Evolutionary conservation across 177 flowering plant species (phyloP).

Genomic region (Vitis hybrid): DNA sequence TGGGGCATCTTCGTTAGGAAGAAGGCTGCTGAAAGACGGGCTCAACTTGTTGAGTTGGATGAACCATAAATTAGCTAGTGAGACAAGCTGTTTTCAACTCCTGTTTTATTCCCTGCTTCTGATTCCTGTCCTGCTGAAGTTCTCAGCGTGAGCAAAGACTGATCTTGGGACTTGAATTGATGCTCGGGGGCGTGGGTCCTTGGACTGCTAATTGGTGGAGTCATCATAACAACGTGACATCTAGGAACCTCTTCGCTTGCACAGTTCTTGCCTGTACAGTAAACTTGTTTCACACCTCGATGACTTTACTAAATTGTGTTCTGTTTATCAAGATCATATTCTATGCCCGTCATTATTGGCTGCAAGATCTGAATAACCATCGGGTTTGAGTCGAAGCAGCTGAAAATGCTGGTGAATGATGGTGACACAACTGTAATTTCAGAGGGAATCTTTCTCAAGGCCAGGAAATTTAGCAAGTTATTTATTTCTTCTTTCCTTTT

Average conservation of each 20-base stretch:
- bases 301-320: neutral
- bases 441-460: neutral
- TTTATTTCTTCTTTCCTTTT: no score
- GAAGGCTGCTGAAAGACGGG: conserved; percentile 89
- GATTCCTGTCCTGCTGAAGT: neutral
- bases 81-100: neutral
- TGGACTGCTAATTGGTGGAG: neutral
- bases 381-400: neutral
- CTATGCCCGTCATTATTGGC: neutral
- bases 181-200: neutral
- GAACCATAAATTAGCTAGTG: conserved; percentile 31
- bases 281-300: neutral
- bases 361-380: conserved; percentile 1
- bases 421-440: neutral
- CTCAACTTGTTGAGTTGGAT: conserved; percentile 84
- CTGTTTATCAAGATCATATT: neutral
- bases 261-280: conserved; percentile 12
- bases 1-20: conserved; percentile 97
- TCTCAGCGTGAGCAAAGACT: neutral
- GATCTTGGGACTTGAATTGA: neutral
- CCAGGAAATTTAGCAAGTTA: neutral
- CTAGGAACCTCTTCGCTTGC: conserved; percentile 1
- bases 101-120: conserved; percentile 5
- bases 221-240: neutral
- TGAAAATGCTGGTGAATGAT: neutral